Evolutionary conservation across 2,329 filamentous ascomycete species (phyloP).

Genomic region (Neofusicoccum sp.): DNA sequence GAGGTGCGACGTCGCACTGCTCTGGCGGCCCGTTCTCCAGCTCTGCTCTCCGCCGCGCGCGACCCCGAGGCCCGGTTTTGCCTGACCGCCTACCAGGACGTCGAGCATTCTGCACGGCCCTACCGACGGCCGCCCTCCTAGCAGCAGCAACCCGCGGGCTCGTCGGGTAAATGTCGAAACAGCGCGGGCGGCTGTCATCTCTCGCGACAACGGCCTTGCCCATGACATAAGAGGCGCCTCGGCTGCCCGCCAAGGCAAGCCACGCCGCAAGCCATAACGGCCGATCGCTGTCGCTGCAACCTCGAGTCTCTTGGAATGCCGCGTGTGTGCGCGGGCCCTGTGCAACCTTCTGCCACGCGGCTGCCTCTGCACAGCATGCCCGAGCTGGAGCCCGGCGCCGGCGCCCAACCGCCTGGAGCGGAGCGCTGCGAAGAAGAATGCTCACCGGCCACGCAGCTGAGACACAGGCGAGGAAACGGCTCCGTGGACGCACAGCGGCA

Average conservation of each 20-base stretch:
- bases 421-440: neutral
- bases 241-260: conserved; percentile 15
- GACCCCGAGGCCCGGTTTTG: conserved; percentile 4
- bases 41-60: neutral
- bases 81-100: conserved; percentile 11
- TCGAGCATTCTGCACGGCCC: neutral
- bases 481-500: neutral
- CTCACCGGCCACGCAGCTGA: neutral
- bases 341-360: conserved; percentile 16
- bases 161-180: no score
- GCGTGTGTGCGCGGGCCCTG: conserved; percentile 6
- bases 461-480: neutral
- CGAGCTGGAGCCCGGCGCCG: neutral
- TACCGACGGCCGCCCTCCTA: neutral
- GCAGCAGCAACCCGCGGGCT: neutral
- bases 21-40: no score
- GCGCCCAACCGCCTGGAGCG: neutral
- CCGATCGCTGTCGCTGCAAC: conserved; percentile 18
- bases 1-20: no score
- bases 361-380: neutral
- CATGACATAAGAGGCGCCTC: conserved; percentile 15
- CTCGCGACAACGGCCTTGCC: neutral
- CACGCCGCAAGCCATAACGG: conserved; percentile 18
- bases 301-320: conserved; percentile 7
- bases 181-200: neutral